These are phyloP conservation scores for Plasmodium fragile DNA, from an alignment of 169 alveolate species.

Conservation along the genomic window DNA sequence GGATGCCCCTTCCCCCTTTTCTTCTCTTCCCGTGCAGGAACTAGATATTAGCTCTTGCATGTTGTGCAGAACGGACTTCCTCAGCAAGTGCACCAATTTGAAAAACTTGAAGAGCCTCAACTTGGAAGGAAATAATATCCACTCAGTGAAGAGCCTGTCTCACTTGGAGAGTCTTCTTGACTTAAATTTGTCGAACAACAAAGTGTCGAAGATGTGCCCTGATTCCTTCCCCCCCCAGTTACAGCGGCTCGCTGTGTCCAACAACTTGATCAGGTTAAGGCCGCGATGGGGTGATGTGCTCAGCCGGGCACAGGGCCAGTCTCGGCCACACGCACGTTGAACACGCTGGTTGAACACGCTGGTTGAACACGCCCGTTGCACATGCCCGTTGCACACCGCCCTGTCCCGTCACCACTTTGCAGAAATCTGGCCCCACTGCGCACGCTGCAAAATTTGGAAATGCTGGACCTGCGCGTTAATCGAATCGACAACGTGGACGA, in stretches of 20 bases:
- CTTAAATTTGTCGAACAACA: conserved; percentile 58
- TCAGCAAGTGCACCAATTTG: conserved; percentile 25
- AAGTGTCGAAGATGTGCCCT: conserved; percentile 40
- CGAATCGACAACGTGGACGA: conserved; percentile 62
- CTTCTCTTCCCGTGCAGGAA: conserved; percentile 3
- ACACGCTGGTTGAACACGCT: background rate
- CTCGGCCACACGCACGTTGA: background rate
- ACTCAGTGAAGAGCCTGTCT: conserved; percentile 8
- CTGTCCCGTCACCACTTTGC: background rate
- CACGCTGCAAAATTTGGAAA: conserved; percentile 18
- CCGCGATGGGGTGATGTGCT: background rate
- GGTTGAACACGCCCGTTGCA: no score
- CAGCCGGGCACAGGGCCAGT: background rate
- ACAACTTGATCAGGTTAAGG: conserved; percentile 58
- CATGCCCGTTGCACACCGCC: background rate
- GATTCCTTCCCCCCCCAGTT: conserved; percentile 33
- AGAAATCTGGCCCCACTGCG: conserved; percentile 38
- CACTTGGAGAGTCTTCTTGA: background rate
- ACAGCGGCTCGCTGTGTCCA: conserved; percentile 31
- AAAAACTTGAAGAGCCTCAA: conserved; percentile 26
- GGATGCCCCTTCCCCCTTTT: background rate
- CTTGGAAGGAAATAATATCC: conserved; percentile 64
- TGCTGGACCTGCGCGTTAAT: conserved; percentile 52
- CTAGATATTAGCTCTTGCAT: conserved; percentile 46
- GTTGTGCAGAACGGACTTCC: conserved; percentile 27